Base-by-base conservation (phyloP, 257 asterid genomes). In the Euphrasia confusa region DNA sequence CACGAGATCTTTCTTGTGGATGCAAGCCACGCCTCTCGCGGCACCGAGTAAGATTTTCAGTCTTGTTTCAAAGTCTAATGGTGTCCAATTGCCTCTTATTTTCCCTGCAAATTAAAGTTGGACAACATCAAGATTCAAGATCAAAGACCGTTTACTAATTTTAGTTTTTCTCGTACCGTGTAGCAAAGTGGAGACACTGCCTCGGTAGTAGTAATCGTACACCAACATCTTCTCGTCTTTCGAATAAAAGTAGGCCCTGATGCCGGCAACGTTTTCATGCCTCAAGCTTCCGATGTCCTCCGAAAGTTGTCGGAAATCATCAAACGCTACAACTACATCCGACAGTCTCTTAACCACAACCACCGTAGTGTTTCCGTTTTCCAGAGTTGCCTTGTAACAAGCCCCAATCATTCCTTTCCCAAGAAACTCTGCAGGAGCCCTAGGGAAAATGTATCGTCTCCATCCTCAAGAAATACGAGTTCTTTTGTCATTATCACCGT, bases 361-460 rank as follows among this genome's bases (percentile, higher is more conserved):
- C 27, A 70, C 13, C 27, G 40, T 8, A 21, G 24, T 21, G 7
- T 9, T 21, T 33, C 70, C 77, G 6, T 45, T 54, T 9, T 28
- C 60, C 0, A 70, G 12, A 8, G 0, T 39, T n/a, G 24, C 58
- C 66, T 33, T 58, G 62, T 66, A 77, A 27, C 49, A 15, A 32
- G 26, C 53, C 37, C 77, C 79, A 30, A 67, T 45, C 3, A 65
- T 64, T 64, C 79, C 79, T 56, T 12, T 70, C 37, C 74, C 70
- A 10, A 73, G 33, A 2, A 63, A 21, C 24, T 21, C 24, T 21
- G 24, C 24, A 21, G 24, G 24, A 21, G 24, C 24, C 24, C 24
- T 21, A 55, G 63, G 2, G 78, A 24, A 27, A 68, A 73, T 21
- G 24, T 21, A 21, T 21, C 24, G 24, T 21, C 24, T 21, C 24